Evolutionary conservation across 148 eudicot species (phyloP), one percentile per base, ranked within the genome.

Genomic region (Heliamphora exappendiculata): DNA sequence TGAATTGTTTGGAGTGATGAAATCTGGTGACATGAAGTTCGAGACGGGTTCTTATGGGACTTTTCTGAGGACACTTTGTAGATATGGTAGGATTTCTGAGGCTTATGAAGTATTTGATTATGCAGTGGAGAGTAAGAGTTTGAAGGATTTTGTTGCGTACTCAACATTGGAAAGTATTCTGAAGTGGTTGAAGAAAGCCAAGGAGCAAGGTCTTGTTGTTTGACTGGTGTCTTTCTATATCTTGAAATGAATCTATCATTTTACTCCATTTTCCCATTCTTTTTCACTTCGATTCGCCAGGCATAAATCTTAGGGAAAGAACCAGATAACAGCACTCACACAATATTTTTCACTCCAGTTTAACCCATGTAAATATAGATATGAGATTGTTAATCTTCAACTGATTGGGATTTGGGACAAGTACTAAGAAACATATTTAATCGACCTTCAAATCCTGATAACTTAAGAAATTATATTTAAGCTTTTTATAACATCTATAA

Each of bases 101-200:
- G 98, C 96, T 50, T 94, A 92, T 78, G 93, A 90, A 70, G 92
- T 94, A 51, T 92, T 89, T 85, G 97, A 94, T 81, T 94, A 92
- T 81, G 96, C 93, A 3, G 85, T 94, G 67, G 91, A 86, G 82
- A 94, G 93, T 80, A 89, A 89, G 76, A 90, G 97, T 81, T 68
- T 94, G 76, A 79, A 85, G 14, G 91, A 92, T 78, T 84, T 88
- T 58, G 76, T 88, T 78, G 97, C 98, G 14, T 94, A 92, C 72
- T 44, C 89, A 10, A 87, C 91, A 20, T 78, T 94, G 57, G 98
- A 92, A 80, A 84, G 86, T 80, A 87, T 91, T 17, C 83, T 94
- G 65, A 90, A 88, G 84, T 94, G 98, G 96, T 76, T 92, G 78
- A 84, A 77, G 85, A 94, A 92, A 81, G 94, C 97, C 44, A 89